Percentiles rank a stretch among this genome's conserved stretches.
Conservation (phyloP, 768 basidiomycete species). For the Boletellus emodensis region DNA sequence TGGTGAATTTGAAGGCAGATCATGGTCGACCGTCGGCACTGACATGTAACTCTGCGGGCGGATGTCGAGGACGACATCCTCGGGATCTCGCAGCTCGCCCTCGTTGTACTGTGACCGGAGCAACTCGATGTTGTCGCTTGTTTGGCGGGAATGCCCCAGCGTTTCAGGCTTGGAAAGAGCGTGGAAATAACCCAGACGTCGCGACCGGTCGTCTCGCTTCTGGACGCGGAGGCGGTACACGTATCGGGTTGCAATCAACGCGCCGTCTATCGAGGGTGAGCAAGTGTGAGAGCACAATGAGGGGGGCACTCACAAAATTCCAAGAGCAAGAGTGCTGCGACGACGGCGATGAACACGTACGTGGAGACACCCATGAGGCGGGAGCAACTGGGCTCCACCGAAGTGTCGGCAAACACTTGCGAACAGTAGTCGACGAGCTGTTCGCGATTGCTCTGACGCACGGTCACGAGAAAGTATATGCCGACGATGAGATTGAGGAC, state of each 20-base stretch:
- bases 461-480: slow-evolving; percentile 46
- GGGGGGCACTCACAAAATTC: slow-evolving; percentile 50
- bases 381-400: slow-evolving; percentile 43
- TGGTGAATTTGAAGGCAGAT: slow-evolving; percentile 7
- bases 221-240: slow-evolving; percentile 48
- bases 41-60: slow-evolving; percentile 12
- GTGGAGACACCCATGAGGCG: slow-evolving; percentile 39
- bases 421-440: slow-evolving; percentile 45
- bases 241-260: slow-evolving; percentile 51
- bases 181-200: slow-evolving; percentile 32
- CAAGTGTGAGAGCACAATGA: not conserved
- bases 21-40: slow-evolving; percentile 17
- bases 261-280: slow-evolving; percentile 41
- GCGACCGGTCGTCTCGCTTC: slow-evolving; percentile 40
- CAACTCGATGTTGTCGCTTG: slow-evolving; percentile 29
- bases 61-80: slow-evolving; percentile 24
- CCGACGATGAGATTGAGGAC: slow-evolving; percentile 51
- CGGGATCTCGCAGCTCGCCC: slow-evolving; percentile 8
- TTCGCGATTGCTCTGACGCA: slow-evolving; percentile 43
- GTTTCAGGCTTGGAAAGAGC: slow-evolving; percentile 19
- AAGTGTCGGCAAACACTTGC: slow-evolving; percentile 37
- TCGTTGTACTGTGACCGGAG: slow-evolving; percentile 16
- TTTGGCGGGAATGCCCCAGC: slow-evolving; percentile 18
- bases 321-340: slow-evolving; percentile 41
- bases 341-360: slow-evolving; percentile 45